Evolutionary conservation across 371 early-diverging fungal genomes (phyloP), one percentile per base, ranked within the genome.

Genomic region (Choanephora cucurbitarum): DNA sequence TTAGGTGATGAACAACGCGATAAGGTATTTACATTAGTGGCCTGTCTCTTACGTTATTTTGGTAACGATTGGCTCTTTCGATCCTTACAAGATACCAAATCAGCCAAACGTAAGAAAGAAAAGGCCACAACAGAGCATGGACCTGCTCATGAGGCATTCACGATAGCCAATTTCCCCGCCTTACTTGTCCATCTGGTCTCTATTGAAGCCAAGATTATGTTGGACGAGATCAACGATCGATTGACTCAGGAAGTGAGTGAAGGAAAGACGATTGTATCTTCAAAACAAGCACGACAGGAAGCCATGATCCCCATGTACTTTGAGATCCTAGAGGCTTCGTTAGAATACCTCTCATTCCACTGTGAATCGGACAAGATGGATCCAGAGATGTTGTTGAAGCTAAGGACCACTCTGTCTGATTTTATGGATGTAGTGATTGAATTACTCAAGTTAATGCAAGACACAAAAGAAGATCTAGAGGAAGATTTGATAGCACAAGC

Each of bases 191-290:
- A 81, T 37, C 22, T 80, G 9, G 74, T 76, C 3, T 59, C 81
- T 10, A 77, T 77, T 15, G 83, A 83, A 57, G 58, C 77, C 15
- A 80, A 81, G 14, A 66, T 83, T 2, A 69, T 81, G 57, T 45
- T 81, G 10, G 83, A 83, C 43, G 70, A 78, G 31, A 58, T 77
- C 24, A 65, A 75, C 7, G 76, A 77, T n/a, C 56, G 51, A 10
- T 56, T 62, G 8, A 46, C 57, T 2, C 46, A 54, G 6, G 49
- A 64, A 21, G 70, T 71, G 14, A 62, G 62, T 58, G 55, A 58
- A 18, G 52, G 46, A 19, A 51, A 54, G 23, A 57, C 45, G 15
- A 58, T 41, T 5, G 32, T 50, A 6, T 40, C 69, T 24, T 34
- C 54, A 49, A 65, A 64, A 43, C 60, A 69, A 18, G 37, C 14